These are phyloP conservation scores for Teratosphaeria viscida DNA, from an alignment of 2,329 filamentous ascomycete genomes.

Conservation along the genomic window DNA sequence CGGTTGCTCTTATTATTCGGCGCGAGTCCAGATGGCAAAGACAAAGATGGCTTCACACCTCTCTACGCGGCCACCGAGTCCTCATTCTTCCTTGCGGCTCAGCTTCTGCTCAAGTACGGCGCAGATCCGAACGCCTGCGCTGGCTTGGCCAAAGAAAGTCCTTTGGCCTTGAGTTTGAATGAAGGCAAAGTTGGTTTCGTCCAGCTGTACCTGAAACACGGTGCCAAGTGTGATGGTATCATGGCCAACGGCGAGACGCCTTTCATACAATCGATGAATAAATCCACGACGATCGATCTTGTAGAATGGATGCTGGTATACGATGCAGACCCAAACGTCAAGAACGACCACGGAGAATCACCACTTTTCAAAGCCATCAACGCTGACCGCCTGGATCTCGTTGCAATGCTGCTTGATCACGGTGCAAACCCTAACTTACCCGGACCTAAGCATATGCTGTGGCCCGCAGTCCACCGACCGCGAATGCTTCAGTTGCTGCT, in stretches of 20 bases:
- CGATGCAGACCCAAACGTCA: conserved; percentile 47
- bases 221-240: conserved; percentile 46
- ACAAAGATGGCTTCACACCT: conserved; percentile 50
- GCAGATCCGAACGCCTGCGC: conserved; percentile 46
- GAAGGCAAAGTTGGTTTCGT: conserved; percentile 47
- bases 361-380: conserved; percentile 54
- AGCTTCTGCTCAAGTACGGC: conserved; percentile 54
- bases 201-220: conserved; percentile 51
- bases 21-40: conserved; percentile 49
- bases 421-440: conserved; percentile 58
- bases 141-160: conserved; percentile 44
- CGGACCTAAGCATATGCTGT: conserved; percentile 44
- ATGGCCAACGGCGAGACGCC: conserved; percentile 50
- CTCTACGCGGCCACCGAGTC: conserved; percentile 41
- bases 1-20: conserved; percentile 51
- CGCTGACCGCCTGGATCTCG: conserved; percentile 46
- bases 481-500: conserved; percentile 48
- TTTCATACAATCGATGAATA: conserved; percentile 50
- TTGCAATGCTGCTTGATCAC: conserved; percentile 44
- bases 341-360: conserved; percentile 53
- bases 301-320: conserved; percentile 52
- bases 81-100: conserved; percentile 44
- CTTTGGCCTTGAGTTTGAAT: conserved; percentile 41
- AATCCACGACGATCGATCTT: conserved; percentile 44
- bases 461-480: conserved; percentile 53